Percentiles rank a stretch among this genome's conserved stretches.
Evolutionary conservation across 1,284 basidiomycete species (phyloP).

Genomic region (Papiliotrema fonsecae): DNA sequence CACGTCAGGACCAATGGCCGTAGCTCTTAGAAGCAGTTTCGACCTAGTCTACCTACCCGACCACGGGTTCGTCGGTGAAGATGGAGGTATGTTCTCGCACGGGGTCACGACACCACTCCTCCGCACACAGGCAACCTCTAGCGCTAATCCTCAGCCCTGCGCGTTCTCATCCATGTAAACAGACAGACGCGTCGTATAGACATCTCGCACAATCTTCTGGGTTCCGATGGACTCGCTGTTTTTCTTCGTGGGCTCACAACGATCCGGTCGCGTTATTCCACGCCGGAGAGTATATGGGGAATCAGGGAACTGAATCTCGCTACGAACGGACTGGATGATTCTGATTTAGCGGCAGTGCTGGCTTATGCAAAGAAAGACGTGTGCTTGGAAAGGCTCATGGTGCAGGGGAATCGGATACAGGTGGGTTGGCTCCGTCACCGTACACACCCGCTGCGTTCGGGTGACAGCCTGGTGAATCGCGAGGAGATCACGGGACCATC

Average conservation of each 20-base stretch:
- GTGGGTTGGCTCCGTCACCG: constrained; percentile 10
- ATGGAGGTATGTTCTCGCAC: constrained; percentile 42
- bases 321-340: constrained; percentile 24
- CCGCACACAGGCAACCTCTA: not conserved
- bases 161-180: constrained; percentile 30
- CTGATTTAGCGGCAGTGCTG: constrained; percentile 21
- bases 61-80: constrained; percentile 37
- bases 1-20: constrained; percentile 17
- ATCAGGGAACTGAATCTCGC: constrained; percentile 37
- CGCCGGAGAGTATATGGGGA: constrained; percentile 29
- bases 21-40: constrained; percentile 26
- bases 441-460: too few relatives aligned
- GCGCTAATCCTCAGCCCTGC: constrained; percentile 25
- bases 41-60: constrained; percentile 41
- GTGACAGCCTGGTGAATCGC: too few relatives aligned
- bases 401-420: constrained; percentile 36
- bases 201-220: constrained; percentile 39
- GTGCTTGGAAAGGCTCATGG: constrained; percentile 20
- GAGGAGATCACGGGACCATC: too few relatives aligned
- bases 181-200: constrained; percentile 34
- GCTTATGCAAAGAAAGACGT: constrained; percentile 38
- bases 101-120: not conserved
- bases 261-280: constrained; percentile 20
- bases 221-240: constrained; percentile 26
- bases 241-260: constrained; percentile 33